Evolutionary conservation across 2,329 filamentous ascomycete genomes (phyloP), one percentile per base, ranked within the genome.

Genomic region (Cryphonectria naterciae): DNA sequence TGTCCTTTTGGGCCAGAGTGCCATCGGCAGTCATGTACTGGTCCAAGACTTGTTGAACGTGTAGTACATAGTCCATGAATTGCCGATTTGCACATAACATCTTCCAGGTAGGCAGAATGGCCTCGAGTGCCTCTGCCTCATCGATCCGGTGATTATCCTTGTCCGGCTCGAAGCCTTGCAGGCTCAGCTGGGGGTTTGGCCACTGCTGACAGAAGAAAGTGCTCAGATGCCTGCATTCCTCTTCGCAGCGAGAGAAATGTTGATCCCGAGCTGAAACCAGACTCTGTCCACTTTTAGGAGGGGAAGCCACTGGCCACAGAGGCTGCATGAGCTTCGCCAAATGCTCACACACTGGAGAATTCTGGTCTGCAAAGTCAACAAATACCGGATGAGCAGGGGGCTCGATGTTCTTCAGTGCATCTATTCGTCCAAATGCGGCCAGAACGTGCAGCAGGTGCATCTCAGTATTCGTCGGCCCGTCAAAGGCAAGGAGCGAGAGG

Each of bases 51-150:
- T 62, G 7, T 67, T 89, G 85, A 0, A 86, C 81, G 37, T 80
- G 60, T 13, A 78, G 68, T 0, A 88, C 71, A 73, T 88, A 84
- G 0, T 76, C 58, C 0, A 79, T 81, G 0, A 89, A 78, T 39
- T 85, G 79, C 13, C 80, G 72, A 61, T 89, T 89, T 6, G 82
- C 79, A n/a, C 80, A 83, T 0, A 87, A 74, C 0, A 83, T 81
- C 5, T 77, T 72, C 86, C 86, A 89, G 66, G 87, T 83, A 0
- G 80, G 80, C 0, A 74, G 73, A 19, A 89, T 75, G 0, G 76
- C 74, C 0, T 78, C 73, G 1, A 87, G 52, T 3, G 85, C 85
- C 15, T 77, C 72, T 0, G 72, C 52, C 8, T 80, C 32, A 71
- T 87, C 75, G 0, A 89, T 39, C 2, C 32, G 32, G 32, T 81